phyloP scores from a whole-genome alignment of 352 stramenopile species.

The Pythium phragmiticola region DNA sequence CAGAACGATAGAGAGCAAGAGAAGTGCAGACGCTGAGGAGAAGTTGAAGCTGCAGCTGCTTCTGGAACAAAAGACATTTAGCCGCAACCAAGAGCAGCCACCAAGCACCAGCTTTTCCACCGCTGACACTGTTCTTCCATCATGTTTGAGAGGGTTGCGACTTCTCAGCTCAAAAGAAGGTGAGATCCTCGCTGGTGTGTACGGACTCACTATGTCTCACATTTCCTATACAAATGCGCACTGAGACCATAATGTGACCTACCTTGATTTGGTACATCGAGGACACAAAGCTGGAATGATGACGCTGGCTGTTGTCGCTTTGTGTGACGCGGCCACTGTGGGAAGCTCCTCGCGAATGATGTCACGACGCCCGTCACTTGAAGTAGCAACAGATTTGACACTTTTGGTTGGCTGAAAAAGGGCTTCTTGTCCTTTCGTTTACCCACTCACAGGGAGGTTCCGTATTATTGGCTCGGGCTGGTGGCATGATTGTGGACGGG shows the following conservation, averaged over 20 bases:
- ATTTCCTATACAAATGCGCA: conserved; percentile 2
- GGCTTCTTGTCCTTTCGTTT: conserved; percentile 16
- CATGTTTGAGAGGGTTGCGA: conserved; percentile 15
- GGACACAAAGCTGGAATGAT: background rate
- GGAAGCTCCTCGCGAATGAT: conserved; percentile 20
- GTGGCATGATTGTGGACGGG: conserved; percentile 18
- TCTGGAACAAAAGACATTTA: conserved; percentile 6
- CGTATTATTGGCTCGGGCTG: conserved; percentile 15
- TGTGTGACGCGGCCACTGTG: conserved; percentile 22
- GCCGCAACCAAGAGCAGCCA: background rate
- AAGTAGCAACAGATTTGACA: conserved; percentile 10
- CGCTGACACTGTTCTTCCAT: conserved; percentile 3
- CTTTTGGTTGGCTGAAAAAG: conserved; percentile 20
- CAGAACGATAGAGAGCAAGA: conserved; percentile 8
- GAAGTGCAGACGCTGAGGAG: background rate
- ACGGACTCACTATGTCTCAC: conserved; percentile 9
- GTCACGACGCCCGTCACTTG: conserved; percentile 26
- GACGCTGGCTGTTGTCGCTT: conserved; percentile 8
- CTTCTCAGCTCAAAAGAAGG: conserved; percentile 15
- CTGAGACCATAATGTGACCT: background rate
- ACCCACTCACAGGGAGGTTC: conserved; percentile 18
- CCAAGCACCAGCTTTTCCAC: conserved; percentile 9
- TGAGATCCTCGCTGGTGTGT: conserved; percentile 8
- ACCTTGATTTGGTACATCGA: conserved; percentile 24
- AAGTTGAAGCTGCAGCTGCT: conserved; percentile 15